Conservation (phyloP, 23 red algal genomes). For the Chondrus crispus region DNA sequence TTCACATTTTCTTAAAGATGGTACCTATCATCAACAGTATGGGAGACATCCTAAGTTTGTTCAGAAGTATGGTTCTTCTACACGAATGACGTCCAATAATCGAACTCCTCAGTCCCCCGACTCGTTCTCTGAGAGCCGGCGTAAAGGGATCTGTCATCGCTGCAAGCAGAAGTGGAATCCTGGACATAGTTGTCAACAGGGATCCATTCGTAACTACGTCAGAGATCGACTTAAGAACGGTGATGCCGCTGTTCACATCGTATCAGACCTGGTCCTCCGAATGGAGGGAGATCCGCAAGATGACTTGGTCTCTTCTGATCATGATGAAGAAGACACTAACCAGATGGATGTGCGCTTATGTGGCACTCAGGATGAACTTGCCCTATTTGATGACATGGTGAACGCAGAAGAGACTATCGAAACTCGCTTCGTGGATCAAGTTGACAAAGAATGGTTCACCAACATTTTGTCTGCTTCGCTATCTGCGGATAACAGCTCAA, state of each 20-base stretch:
- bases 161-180: neutral
- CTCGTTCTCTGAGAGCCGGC: slow-evolving; percentile 9
- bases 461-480: slow-evolving; percentile 14
- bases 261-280: neutral
- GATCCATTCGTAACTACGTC: neutral
- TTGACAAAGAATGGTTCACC: slow-evolving; percentile 38
- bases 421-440: neutral
- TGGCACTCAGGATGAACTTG: neutral
- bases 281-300: neutral
- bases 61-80: neutral
- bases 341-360: too few species aligned
- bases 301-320: too few species aligned
- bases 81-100: neutral
- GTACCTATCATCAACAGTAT: slow-evolving; percentile 1
- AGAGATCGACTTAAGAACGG: neutral
- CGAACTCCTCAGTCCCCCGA: neutral
- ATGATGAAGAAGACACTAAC: too few species aligned
- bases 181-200: slow-evolving; percentile 1
- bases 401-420: neutral
- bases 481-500: neutral
- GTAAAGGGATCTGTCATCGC: neutral
- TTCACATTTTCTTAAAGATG: neutral
- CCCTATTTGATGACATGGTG: slow-evolving; percentile 11
- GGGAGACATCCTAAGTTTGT: slow-evolving; percentile 3
- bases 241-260: neutral